Base-by-base conservation (phyloP, 805 yeast species). In the Ogataea saltuana region DNA sequence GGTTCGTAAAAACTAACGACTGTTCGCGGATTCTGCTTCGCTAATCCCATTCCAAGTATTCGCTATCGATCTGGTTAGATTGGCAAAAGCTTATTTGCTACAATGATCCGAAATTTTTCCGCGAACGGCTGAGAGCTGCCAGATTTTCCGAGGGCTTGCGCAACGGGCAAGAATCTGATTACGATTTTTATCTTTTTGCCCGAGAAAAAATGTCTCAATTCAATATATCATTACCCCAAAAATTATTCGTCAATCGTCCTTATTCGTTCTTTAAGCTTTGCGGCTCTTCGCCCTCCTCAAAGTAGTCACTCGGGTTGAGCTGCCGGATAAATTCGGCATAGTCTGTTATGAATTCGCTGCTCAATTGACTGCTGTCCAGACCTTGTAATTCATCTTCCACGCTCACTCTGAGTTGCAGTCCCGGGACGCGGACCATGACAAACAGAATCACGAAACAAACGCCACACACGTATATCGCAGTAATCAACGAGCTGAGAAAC, bases 261-360 rank as follows among this genome's bases (percentile, higher is more conserved):
- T 32, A 30, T 17, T 32, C 28, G 17, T 28, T 26, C 17, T 27
- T 39, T n/a, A n/a, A n/a, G n/a, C n/a, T 13, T 15, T 29, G 30
- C 6, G 31, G 31, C 18, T 30, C 33, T 8, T 30, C 33, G n/a
- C 13, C n/a, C 15, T 30, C 52, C 13, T 41, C 48, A 10, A 39
- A 23, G 32, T 44, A 58, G 41, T 56, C 60, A 17, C 29, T 37
- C 12, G 62, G 60, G 28, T 58, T 48, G n/a, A 81, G 84, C 65
- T 86, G 93, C 59, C 96, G 76, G 64, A 95, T 77, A 9, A 88
- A 90, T 70, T 88, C 97, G 39, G 88, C 93, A 60, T 85, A 88
- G 64, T 88, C 96, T 60, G 85, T 85, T 17, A 95, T 95, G 65
- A 85, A 88, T 65, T 88, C 97, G 36, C 95, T 47, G 16, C 46